Evolutionary conservation across 169 alveolate genomes (phyloP), one percentile per base, ranked within the genome.

Genomic region (Plasmodium falciparum): DNA sequence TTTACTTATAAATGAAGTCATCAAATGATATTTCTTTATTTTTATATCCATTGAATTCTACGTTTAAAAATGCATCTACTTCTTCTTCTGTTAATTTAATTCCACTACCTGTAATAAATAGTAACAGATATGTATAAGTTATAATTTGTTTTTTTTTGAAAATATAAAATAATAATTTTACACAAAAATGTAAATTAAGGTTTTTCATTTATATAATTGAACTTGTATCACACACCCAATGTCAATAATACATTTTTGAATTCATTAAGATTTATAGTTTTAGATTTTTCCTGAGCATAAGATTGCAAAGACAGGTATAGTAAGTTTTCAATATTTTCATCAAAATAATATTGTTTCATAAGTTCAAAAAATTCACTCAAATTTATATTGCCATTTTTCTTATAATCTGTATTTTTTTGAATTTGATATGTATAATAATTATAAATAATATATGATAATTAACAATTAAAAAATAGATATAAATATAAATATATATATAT

Each of bases 1-100:
- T 69, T 80, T 80, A 80, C 90, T 80, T 80, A 73, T 80, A 69
- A 54, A 80, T 80, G 58, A 80, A 80, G 29, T 80, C 90, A 56
- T 80, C 76, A 67, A 80, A 80, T 67, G 83, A 80, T 61, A 80
- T 43, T 20, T 80, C 90, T 62, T 69, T 67, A 47, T 69, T 80
- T 67, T 80, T 69, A 69, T 69, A 58, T 15, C 65, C 73, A 66
- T 58, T 69, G 65, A 80, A 80, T 80, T 80, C 90, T 43, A 80
- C 26, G 22, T 80, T 80, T 56, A 80, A 80, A 80, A 80, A 80
- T 61, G 90, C 72, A 20, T 80, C 90, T 80, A 80, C 74, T 63
- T 80, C 90, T 39, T 80, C 90, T 80, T 80, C 90, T 63, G 90
- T 80, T 50, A 80, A 73, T 50, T 29, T 66, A 29, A 80, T 73